These are phyloP conservation scores for Sarocladiaceae sp. DNA, from an alignment of 2,329 filamentous ascomycete species.

Conservation along the genomic window DNA sequence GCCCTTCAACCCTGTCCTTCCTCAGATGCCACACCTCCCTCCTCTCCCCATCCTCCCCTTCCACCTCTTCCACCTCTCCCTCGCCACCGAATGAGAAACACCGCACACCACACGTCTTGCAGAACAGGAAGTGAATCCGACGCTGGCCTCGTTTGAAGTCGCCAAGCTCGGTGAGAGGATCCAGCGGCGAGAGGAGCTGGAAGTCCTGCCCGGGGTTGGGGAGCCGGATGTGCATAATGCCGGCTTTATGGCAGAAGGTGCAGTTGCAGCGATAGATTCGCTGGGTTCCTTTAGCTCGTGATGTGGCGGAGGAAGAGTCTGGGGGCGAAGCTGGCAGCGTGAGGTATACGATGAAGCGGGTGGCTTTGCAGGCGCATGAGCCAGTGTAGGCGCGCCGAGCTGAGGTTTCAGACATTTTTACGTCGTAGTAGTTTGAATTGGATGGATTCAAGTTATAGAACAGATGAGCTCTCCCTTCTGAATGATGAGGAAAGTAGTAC, in stretches of 20 bases:
- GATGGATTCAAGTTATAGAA: not conserved
- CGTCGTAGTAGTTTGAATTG: not conserved
- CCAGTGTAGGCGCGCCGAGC: slow-evolving; percentile 22
- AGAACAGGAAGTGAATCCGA: slow-evolving; percentile 37
- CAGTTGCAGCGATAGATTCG: slow-evolving; percentile 39
- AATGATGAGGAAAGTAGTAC: slow-evolving; percentile 21
- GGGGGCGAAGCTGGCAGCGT: slow-evolving; percentile 28
- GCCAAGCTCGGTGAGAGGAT: slow-evolving; percentile 29
- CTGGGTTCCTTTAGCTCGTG: slow-evolving; percentile 17
- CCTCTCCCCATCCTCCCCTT: not conserved
- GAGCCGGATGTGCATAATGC: slow-evolving; percentile 38
- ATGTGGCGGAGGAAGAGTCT: slow-evolving; percentile 13
- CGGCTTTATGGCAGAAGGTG: slow-evolving; percentile 40
- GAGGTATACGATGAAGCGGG: slow-evolving; percentile 36
- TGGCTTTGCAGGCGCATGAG: slow-evolving; percentile 40
- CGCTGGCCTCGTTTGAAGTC: slow-evolving; percentile 31
- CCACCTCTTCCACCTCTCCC: slow-evolving; percentile 18
- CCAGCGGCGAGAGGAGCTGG: slow-evolving; percentile 34
- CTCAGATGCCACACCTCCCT: slow-evolving; percentile 22
- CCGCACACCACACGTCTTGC: slow-evolving; percentile 37
- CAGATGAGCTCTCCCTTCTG: not conserved
- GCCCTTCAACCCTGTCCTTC: slow-evolving; percentile 9
- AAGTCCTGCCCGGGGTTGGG: slow-evolving; percentile 33
- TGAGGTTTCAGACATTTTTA: not conserved
- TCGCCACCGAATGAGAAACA: slow-evolving; percentile 33